These are phyloP conservation scores for Fraxinus excelsior DNA, from an alignment of 257 asterid species.

Conservation along the genomic window DNA sequence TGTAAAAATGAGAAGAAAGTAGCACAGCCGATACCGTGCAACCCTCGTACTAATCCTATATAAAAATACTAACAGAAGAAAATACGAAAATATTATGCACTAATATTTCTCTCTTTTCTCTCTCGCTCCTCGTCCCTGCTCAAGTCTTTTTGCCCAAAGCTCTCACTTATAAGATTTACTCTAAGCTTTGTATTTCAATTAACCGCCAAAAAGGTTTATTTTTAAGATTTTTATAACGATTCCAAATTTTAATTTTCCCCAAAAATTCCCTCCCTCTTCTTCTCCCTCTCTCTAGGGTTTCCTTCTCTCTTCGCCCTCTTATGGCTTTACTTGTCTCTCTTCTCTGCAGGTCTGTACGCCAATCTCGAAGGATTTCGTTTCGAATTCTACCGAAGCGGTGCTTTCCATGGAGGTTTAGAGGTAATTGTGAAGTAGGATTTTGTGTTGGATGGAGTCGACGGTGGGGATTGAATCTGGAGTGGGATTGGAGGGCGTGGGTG, in stretches of 20 bases:
- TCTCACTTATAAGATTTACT: conserved; percentile 31
- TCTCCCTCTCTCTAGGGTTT: conserved; percentile 52
- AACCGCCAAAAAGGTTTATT: conserved; percentile 74
- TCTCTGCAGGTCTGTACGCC: conserved; percentile 50
- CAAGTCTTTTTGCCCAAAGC: conserved; percentile 36
- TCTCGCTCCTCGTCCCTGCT: conserved; percentile 44
- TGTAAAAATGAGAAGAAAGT: background rate
- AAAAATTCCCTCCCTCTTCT: conserved; percentile 3
- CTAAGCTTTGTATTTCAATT: conserved; percentile 43
- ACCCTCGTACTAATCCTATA: background rate
- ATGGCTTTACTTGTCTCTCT: conserved; percentile 50
- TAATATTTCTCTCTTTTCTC: conserved; percentile 22
- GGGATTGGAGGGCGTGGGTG: conserved; percentile 51
- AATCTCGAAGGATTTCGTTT: conserved; percentile 10
- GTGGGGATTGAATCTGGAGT: conserved; percentile 36
- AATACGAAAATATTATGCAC: background rate
- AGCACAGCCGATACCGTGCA: background rate
- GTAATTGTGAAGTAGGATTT: conserved; percentile 26
- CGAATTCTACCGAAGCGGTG: conserved; percentile 29
- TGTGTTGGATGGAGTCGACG: conserved; percentile 49
- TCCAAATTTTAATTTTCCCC: conserved; percentile 26
- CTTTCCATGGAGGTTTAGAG: conserved; percentile 32
- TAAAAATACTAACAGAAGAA: background rate
- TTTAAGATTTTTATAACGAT: conserved; percentile 42
- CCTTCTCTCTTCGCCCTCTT: conserved; percentile 27